These are phyloP conservation scores for Aspergillus sp. DNA, from an alignment of 2,329 filamentous ascomycete species.

Conservation along the genomic window DNA sequence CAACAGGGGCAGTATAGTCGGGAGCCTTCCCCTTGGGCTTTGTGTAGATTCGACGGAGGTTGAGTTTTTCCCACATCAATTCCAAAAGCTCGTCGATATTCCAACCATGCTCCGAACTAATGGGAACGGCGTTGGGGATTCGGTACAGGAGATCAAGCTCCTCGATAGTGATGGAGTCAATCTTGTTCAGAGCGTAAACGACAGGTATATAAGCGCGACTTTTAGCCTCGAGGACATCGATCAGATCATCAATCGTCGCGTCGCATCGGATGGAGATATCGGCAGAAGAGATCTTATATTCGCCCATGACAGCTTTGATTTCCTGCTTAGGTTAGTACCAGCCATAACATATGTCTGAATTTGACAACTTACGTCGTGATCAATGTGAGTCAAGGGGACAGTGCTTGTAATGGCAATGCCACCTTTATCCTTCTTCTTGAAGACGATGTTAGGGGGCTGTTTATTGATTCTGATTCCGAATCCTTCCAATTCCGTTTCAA, in stretches of 20 bases:
- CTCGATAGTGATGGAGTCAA: constrained; percentile 96
- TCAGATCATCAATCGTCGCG: constrained; percentile 94
- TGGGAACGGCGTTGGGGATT: constrained; percentile 94
- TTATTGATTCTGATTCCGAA: constrained; percentile 99
- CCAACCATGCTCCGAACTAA: constrained; percentile 97
- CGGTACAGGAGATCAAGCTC: constrained; percentile 94
- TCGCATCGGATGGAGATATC: constrained; percentile 98
- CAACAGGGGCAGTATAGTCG: constrained; percentile 88
- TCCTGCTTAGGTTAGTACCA: constrained; percentile 52
- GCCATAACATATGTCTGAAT: background rate
- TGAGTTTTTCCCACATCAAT: constrained; percentile 97
- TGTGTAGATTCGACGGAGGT: constrained; percentile 88
- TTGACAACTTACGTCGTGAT: constrained; percentile 62
- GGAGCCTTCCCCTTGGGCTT: constrained; percentile 96
- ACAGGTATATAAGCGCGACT: constrained; percentile 97
- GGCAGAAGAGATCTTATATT: constrained; percentile 94
- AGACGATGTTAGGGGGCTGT: constrained; percentile 94
- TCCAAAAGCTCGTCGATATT: constrained; percentile 97
- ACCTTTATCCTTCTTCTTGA: constrained; percentile 99
- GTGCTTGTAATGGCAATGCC: constrained; percentile 96
- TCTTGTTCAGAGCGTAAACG: constrained; percentile 98
- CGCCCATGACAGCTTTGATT: constrained; percentile 96
- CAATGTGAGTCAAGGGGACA: constrained; percentile 86
- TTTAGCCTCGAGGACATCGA: constrained; percentile 93
- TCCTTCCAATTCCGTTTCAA: constrained; percentile 91